Percentiles rank a stretch among this genome's conserved stretches.
Conservation (phyloP, 768 basidiomycete genomes). For the Suillus ampliporus region DNA sequence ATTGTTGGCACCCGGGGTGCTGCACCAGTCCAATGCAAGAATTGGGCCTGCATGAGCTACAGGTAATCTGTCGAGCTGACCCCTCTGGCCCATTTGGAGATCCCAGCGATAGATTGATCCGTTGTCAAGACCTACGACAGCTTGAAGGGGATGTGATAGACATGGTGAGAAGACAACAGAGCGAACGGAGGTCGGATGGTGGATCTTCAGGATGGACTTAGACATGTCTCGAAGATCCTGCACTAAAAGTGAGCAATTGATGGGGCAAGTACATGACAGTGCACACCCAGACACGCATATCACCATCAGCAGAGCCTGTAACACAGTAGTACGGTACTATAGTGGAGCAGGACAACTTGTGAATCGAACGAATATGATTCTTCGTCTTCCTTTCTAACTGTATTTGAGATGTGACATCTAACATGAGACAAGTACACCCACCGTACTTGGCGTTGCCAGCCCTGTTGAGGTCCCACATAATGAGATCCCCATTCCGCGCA, state of each 20-base stretch:
- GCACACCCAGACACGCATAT: slow-evolving; percentile 80
- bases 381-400: slow-evolving; percentile 67
- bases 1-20: slow-evolving; percentile 30
- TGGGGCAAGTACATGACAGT: neutral
- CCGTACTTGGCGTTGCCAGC: slow-evolving; percentile 72
- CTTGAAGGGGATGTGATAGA: slow-evolving; percentile 67
- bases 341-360: slow-evolving; percentile 70
- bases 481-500: slow-evolving; percentile 80
- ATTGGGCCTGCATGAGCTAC: slow-evolving; percentile 78
- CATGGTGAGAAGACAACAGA: slow-evolving; percentile 75
- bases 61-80: slow-evolving; percentile 71
- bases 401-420: slow-evolving; percentile 16
- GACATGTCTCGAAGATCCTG: slow-evolving; percentile 78
- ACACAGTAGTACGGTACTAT: slow-evolving; percentile 73
- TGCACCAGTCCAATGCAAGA: slow-evolving; percentile 76
- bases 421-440: slow-evolving; percentile 37
- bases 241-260: slow-evolving; percentile 8
- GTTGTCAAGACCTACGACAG: slow-evolving; percentile 70
- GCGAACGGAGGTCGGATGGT: slow-evolving; percentile 71
- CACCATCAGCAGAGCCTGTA: slow-evolving; percentile 81
- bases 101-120: slow-evolving; percentile 83
- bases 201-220: slow-evolving; percentile 72
- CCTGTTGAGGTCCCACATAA: slow-evolving; percentile 83
- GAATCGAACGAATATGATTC: slow-evolving; percentile 75
- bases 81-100: slow-evolving; percentile 75